Evolutionary conservation across 2,329 filamentous ascomycete genomes (phyloP), one percentile per base, ranked within the genome.

Genomic region (Didymella exigua): DNA sequence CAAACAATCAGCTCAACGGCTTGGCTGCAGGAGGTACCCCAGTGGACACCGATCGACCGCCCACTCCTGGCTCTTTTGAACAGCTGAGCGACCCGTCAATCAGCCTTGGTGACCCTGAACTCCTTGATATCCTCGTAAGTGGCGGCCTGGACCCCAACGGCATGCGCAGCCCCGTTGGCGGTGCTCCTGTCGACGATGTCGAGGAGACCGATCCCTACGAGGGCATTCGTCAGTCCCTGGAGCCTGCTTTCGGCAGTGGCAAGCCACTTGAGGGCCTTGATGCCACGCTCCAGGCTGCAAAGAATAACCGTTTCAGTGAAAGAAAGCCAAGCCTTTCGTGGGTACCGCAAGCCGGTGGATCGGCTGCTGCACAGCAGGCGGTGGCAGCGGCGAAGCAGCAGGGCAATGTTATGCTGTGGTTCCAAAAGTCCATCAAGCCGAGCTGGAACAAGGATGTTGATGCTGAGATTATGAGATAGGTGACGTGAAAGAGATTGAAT

Each of bases 131-230:
- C 11, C 36, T 51, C n/a, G 42, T 18, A 2, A 43, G 36, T 8
- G 53, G 46, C n/a, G 47, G 47, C 1, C 47, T 56, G 3, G 53
- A 56, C 10, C 53, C 53, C 5, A 42, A 50, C 8, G n/a, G 19
- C 19, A 50, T 50, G 53, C 46, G 7, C 18, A 26, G 34, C n/a
- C n/a, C 21, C 0, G 26, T 33, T 21, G n/a, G 8, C 6, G 23
- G 16, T 11, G 7, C 4, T 8, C 23, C 21, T 0, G 37, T 36
- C 30, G 36, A 42, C 14, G 36, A 27, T 5, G 29, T 6, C 0
- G n/a, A 2, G 1, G 36, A 10, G 23, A 6, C 19, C 19, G 40
- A 49, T 14, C 51, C 51, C 1, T 54, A 54, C n/a, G 40, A 26
- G 14, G 40, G 23, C 8, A 14, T 54, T 4, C 38, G 49, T 8